Conservation (phyloP, 768 basidiomycete genomes). For the Lentinus brumalis region DNA sequence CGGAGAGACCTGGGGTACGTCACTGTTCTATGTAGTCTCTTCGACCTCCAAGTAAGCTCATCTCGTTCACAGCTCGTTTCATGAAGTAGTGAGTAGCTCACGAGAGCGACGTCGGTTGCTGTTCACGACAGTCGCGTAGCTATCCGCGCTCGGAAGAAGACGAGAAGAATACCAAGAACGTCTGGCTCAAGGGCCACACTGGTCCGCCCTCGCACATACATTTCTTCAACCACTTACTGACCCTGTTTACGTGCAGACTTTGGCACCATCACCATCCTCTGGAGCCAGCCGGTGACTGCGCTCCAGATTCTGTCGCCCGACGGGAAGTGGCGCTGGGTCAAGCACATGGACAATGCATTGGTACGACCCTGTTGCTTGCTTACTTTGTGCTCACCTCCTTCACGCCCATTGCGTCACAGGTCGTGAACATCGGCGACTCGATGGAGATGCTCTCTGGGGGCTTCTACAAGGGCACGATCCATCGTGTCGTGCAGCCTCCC, state of each 20-base stretch:
- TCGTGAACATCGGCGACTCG: slow-evolving; percentile 38
- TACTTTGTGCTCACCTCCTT: background rate
- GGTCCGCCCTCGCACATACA: slow-evolving; percentile 22
- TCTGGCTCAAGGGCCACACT: slow-evolving; percentile 43
- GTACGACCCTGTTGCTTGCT: slow-evolving; percentile 23
- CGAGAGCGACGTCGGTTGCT: too few relatives aligned
- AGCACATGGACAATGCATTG: slow-evolving; percentile 38
- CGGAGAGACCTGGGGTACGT: slow-evolving; percentile 33
- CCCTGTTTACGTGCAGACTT: slow-evolving; percentile 26
- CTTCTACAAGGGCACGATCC: slow-evolving; percentile 39
- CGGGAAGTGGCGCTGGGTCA: slow-evolving; percentile 39
- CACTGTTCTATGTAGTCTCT: background rate
- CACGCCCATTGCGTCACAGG: slow-evolving; percentile 29
- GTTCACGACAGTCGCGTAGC: too few relatives aligned
- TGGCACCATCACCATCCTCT: slow-evolving; percentile 37
- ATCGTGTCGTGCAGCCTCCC: slow-evolving; percentile 41
- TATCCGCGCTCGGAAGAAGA: slow-evolving; percentile 37
- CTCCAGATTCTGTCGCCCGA: slow-evolving; percentile 39
- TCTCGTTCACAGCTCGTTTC: slow-evolving; percentile 49
- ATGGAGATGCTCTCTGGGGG: slow-evolving; percentile 39
- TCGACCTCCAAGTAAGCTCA: background rate
- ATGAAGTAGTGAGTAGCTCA: slow-evolving; percentile 60
- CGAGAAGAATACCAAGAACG: slow-evolving; percentile 31
- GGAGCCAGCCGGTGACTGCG: slow-evolving; percentile 40
- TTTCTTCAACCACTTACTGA: background rate